Percentiles rank a stretch among this genome's conserved stretches.
Evolutionary conservation across 768 basidiomycete genomes (phyloP).

Genomic region (Pleurotus salmoneostramineus): DNA sequence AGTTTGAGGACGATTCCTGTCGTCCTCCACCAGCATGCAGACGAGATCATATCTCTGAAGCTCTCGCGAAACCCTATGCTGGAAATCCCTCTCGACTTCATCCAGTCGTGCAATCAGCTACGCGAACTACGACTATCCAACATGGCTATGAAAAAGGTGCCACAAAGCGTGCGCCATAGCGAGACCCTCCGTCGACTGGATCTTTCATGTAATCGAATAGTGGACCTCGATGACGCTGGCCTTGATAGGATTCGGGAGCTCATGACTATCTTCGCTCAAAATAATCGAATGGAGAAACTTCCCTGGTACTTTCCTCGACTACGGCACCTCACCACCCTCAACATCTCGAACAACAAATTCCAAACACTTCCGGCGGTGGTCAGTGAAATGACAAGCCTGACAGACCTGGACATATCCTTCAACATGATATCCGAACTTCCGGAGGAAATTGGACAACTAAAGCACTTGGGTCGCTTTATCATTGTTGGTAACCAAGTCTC

Average conservation of each 20-base stretch:
- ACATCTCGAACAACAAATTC: slow-evolving; percentile 97
- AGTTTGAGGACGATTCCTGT: slow-evolving; percentile 88
- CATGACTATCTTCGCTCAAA: slow-evolving; percentile 69
- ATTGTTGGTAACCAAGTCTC: slow-evolving; percentile 85
- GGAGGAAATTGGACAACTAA: slow-evolving; percentile 69
- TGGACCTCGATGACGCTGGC: slow-evolving; percentile 81
- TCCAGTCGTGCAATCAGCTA: slow-evolving; percentile 80
- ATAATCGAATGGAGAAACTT: slow-evolving; percentile 86
- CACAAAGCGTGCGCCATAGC: slow-evolving; percentile 76
- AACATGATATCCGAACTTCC: slow-evolving; percentile 85
- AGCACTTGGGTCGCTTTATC: slow-evolving; percentile 64
- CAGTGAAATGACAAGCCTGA: slow-evolving; percentile 64
- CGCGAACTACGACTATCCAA: slow-evolving; percentile 83
- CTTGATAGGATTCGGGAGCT: slow-evolving; percentile 76
- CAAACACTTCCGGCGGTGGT: slow-evolving; percentile 70
- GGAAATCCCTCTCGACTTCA: slow-evolving; percentile 95
- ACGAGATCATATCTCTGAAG: slow-evolving; percentile 78
- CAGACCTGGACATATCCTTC: slow-evolving; percentile 92
- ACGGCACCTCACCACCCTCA: slow-evolving; percentile 67
- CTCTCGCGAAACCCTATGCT: slow-evolving; percentile 94
- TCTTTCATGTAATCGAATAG: slow-evolving; percentile 88
- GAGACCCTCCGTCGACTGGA: slow-evolving; percentile 75
- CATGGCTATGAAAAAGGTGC: slow-evolving; percentile 94
- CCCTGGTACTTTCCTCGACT: slow-evolving; percentile 84
- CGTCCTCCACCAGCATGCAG: slow-evolving; percentile 77